Evolutionary conservation across 2,329 filamentous ascomycete genomes (phyloP).

Genomic region (Calonectria hongkongensis): DNA sequence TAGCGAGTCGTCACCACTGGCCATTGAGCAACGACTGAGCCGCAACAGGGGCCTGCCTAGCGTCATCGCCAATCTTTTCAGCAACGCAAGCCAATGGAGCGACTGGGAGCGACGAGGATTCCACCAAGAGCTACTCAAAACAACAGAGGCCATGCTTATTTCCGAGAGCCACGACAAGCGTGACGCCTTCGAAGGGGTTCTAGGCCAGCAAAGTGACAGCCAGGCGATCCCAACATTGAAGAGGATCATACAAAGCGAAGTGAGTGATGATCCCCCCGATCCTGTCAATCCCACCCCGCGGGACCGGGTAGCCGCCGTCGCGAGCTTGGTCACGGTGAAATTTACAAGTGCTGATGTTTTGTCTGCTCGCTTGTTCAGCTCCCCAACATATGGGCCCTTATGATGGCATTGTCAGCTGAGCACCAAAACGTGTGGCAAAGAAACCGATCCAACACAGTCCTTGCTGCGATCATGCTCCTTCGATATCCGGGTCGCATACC

Average conservation of each 20-base stretch:
- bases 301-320: neutral
- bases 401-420: constrained; percentile 35
- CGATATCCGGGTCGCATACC: constrained; percentile 29
- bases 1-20: constrained; percentile 27
- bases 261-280: constrained; percentile 1
- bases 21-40: constrained; percentile 32
- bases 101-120: constrained; percentile 35
- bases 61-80: constrained; percentile 31
- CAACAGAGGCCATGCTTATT: constrained; percentile 29
- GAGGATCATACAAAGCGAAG: constrained; percentile 27
- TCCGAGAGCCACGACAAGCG: constrained; percentile 24
- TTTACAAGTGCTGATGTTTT: constrained; percentile 11
- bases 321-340: neutral
- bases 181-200: constrained; percentile 1
- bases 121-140: constrained; percentile 33
- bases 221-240: constrained; percentile 29
- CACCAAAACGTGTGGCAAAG: constrained; percentile 27
- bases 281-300: constrained; percentile 1
- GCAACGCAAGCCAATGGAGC: constrained; percentile 27
- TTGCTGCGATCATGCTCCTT: constrained; percentile 34
- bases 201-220: neutral
- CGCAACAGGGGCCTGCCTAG: constrained; percentile 33
- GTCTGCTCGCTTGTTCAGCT: constrained; percentile 6
- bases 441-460: constrained; percentile 33
- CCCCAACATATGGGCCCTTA: constrained; percentile 33